Evolutionary conservation across 768 basidiomycete species (phyloP).

Genomic region (Serendipita sp.): DNA sequence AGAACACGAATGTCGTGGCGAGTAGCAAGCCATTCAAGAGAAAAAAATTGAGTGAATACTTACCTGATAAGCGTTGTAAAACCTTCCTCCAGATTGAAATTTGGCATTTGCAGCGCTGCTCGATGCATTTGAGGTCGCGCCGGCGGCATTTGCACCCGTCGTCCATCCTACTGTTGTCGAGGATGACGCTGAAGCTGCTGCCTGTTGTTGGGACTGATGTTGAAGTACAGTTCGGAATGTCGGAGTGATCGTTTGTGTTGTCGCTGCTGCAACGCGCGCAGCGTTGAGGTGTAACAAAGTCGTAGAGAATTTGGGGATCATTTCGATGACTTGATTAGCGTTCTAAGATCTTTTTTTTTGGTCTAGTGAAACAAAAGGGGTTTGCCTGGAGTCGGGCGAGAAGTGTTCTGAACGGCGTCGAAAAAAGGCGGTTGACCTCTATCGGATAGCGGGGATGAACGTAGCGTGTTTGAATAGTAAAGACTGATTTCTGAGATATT

Average conservation of each 20-base stretch:
- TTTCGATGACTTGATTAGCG: slow-evolving; percentile 15
- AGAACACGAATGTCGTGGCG: neutral
- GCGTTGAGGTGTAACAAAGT: slow-evolving; percentile 61
- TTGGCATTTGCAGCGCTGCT: slow-evolving; percentile 47
- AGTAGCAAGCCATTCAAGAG: neutral
- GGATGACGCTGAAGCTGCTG: slow-evolving; percentile 25
- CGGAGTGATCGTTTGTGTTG: slow-evolving; percentile 28
- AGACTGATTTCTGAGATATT: no score
- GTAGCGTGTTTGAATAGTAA: no score
- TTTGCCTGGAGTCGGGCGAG: no score
- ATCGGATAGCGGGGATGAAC: no score
- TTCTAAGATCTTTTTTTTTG: neutral
- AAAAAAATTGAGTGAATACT: slow-evolving; percentile 15
- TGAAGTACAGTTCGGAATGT: slow-evolving; percentile 51
- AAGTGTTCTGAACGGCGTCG: no score
- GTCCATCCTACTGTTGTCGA: slow-evolving; percentile 30
- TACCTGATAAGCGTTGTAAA: slow-evolving; percentile 52
- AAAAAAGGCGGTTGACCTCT: no score
- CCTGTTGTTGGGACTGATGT: slow-evolving; percentile 26
- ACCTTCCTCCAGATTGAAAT: slow-evolving; percentile 52
- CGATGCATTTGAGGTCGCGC: slow-evolving; percentile 14
- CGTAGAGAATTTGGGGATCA: slow-evolving; percentile 76
- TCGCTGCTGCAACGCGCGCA: slow-evolving; percentile 57
- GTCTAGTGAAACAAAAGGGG: neutral
- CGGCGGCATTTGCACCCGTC: slow-evolving; percentile 31